These are phyloP conservation scores for Globisporangium paroecandrum DNA, from an alignment of 352 stramenopile genomes.

Conservation along the genomic window DNA sequence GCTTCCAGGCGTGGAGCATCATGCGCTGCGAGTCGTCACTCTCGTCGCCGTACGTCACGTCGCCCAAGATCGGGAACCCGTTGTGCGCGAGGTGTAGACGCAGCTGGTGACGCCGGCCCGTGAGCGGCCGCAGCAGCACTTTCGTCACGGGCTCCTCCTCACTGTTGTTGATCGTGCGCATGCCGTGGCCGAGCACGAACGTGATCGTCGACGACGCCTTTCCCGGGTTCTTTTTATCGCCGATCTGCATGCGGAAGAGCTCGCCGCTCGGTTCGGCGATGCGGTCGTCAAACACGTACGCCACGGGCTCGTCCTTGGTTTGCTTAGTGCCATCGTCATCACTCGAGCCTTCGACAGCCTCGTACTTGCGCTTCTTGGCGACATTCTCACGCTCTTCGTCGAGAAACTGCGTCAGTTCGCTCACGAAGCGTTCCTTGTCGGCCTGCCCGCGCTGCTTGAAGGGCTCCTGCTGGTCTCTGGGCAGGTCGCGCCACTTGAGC, in stretches of 20 bases:
- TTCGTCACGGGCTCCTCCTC: slow-evolving; percentile 73
- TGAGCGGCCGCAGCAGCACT: slow-evolving; percentile 72
- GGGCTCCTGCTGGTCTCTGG: slow-evolving; percentile 37
- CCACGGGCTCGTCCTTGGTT: slow-evolving; percentile 33
- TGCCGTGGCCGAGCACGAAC: slow-evolving; percentile 70
- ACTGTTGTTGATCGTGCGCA: slow-evolving; percentile 17
- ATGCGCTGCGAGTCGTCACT: slow-evolving; percentile 69
- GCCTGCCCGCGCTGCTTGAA: slow-evolving; percentile 38
- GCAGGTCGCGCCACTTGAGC: slow-evolving; percentile 47
- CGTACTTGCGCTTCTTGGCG: slow-evolving; percentile 52
- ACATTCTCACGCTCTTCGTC: slow-evolving; percentile 42
- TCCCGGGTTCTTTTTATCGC: slow-evolving; percentile 25
- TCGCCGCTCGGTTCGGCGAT: slow-evolving; percentile 63
- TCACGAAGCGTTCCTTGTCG: slow-evolving; percentile 53
- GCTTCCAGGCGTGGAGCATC: slow-evolving; percentile 83
- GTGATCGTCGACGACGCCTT: slow-evolving; percentile 70
- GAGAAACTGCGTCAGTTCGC: slow-evolving; percentile 53
- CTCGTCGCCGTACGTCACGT: slow-evolving; percentile 68
- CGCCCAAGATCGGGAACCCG: slow-evolving; percentile 71
- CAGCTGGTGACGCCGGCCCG: slow-evolving; percentile 80
- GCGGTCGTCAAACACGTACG: slow-evolving; percentile 74
- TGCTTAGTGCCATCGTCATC: neutral
- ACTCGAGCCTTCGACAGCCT: slow-evolving; percentile 22
- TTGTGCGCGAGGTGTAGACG: slow-evolving; percentile 75
- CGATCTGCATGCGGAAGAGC: slow-evolving; percentile 71